Evolutionary conservation across 495 filamentous ascomycete genomes (phyloP), one percentile per base, ranked within the genome.

Genomic region (Neurospora sp.): DNA sequence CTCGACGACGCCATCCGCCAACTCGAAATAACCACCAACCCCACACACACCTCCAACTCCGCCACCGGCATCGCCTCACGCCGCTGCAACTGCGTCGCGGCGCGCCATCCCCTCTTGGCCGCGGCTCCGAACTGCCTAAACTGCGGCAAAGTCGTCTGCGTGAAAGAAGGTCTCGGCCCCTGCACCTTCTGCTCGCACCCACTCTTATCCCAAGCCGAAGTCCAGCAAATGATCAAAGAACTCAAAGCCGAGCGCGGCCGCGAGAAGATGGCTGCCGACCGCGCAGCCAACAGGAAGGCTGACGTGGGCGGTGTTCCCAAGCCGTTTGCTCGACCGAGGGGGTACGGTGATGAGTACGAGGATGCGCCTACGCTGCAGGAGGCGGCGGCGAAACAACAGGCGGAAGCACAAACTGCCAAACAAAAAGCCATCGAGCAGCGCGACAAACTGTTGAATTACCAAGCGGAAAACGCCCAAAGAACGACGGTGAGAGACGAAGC

Each of bases 81-180:
- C 44, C 87, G 87, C 74, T 99, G 96, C 80, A 90, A 89, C 77
- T 99, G 96, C 83, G 92, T 93, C 74, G 96, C 92, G 0, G 86
- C 91, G 4, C 87, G 93, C 2, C 96, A 99, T 77, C 92, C 96
- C 5, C 85, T 97, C 11, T 90, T 97, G 12, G 87, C 87, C 11
- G 92, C 94, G 0, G 93, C 94, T 0, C 96, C 96, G 4, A 99
- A 98, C 79, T 99, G 96, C 75, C 84, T 96, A 23, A 90, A 88
- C 75, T 99, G 96, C 79, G 96, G 96, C 71, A 97, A 98, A 81
- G 93, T 99, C n/a, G 91, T 98, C 71, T 99, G 96, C 81, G 89
- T 97, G 14, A 92, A 96, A 76, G 94, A 99, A 78, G 96, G 96
- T 1, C 86, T 97, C 4, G 96, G 95, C 1, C 96, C 96, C 1